Evolutionary conservation across 2,329 filamentous ascomycete genomes (phyloP).

Genomic region (Thielaviopsis populi): DNA sequence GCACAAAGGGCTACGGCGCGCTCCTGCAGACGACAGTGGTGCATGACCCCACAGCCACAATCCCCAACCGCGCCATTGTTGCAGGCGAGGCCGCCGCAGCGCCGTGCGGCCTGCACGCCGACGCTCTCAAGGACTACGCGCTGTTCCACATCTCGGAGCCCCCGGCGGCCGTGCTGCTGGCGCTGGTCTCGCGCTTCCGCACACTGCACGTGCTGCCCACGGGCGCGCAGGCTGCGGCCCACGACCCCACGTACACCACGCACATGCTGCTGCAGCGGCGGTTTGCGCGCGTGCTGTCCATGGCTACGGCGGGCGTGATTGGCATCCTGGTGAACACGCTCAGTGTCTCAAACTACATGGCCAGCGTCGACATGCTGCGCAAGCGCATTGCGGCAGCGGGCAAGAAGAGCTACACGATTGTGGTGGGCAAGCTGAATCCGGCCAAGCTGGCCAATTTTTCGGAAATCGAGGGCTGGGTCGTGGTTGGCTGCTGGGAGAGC

Average conservation of each 20-base stretch:
- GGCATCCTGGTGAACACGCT: conserved; percentile 94
- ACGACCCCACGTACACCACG: conserved; percentile 30
- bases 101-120: conserved; percentile 27
- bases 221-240: conserved; percentile 29
- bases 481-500: conserved; percentile 97
- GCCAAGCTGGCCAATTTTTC: conserved; percentile 94
- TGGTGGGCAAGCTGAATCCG: conserved; percentile 90
- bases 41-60: conserved; percentile 60
- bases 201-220: conserved; percentile 67
- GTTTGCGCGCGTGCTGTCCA: conserved; percentile 70
- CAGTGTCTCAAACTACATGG: conserved; percentile 77
- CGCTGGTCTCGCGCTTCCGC: conserved; percentile 66
- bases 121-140: conserved; percentile 49
- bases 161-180: conserved; percentile 68
- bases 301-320: conserved; percentile 69
- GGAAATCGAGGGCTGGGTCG: conserved; percentile 91
- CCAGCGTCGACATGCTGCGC: conserved; percentile 61
- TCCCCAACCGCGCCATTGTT: conserved; percentile 55
- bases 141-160: conserved; percentile 78
- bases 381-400: conserved; percentile 59
- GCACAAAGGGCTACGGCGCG: conserved; percentile 49
- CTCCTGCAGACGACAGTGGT: conserved; percentile 57
- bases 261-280: conserved; percentile 56
- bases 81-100: conserved; percentile 21
- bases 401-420: conserved; percentile 92